A percentile compares a stretch with the other conserved stretches of the same genome.
These are phyloP conservation scores for Fusarium begoniae DNA, from an alignment of 2,329 filamentous ascomycete species.

Conservation along the genomic window DNA sequence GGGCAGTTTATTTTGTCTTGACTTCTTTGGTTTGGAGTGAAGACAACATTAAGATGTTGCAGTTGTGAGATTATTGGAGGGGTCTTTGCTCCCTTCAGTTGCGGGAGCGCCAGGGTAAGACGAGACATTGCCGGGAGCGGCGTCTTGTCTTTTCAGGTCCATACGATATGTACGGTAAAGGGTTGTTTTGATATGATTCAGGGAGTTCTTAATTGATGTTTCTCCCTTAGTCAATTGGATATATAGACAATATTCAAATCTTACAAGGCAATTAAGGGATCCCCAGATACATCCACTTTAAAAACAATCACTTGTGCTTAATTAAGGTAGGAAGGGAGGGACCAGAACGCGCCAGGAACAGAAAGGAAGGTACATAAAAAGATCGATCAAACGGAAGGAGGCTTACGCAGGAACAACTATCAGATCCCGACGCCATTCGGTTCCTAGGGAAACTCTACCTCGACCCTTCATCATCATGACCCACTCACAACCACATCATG, in stretches of 20 bases:
- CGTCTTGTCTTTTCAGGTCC: background rate
- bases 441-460: background rate
- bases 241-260: constrained; percentile 1
- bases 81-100: constrained; percentile 1
- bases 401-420: constrained; percentile 32
- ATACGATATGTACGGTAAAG: background rate
- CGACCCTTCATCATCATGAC: background rate
- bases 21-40: background rate
- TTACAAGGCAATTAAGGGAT: background rate
- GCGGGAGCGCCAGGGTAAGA: constrained; percentile 14
- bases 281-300: background rate
- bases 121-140: constrained; percentile 24
- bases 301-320: background rate
- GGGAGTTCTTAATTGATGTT: background rate
- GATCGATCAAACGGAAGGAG: constrained; percentile 13
- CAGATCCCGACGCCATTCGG: background rate
- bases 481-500: background rate
- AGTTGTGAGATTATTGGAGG: constrained; percentile 7
- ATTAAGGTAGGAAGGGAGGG: background rate
- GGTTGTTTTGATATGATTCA: background rate
- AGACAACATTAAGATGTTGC: background rate
- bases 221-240: background rate
- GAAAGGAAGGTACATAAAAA: background rate
- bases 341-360: constrained; percentile 1
- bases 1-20: background rate